Base-by-base conservation (phyloP, 768 basidiomycete species). In the Neoboletus brunneissimus region DNA sequence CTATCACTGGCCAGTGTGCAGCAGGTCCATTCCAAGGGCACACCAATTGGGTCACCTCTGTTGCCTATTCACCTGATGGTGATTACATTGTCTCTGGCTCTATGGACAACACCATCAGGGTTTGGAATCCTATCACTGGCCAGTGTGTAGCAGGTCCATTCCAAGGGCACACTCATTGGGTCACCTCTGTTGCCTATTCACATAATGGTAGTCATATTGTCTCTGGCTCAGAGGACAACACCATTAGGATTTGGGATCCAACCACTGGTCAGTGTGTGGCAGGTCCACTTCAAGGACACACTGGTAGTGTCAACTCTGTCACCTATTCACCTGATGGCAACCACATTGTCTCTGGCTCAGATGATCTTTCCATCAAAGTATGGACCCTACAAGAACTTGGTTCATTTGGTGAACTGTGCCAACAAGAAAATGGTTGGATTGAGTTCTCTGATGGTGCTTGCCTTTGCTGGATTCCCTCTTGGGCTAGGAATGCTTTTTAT, bases 1-100 rank as follows among this genome's bases (percentile, higher is more conserved):
- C 59, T 49, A 31, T 20, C 23, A 55, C 54, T 53, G 35, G 54
- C 46, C 22, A 44, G 25, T 52, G 59, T 57, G 23, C 65, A 23
- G 55, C 54, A 48, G 60, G 48, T 29, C 64, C 62, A 42, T 51
- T 66, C 23, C 20, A n/a, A n/a, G n/a, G n/a, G n/a, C n/a, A n/a
- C n/a, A n/a, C n/a, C n/a, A n/a, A n/a, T n/a, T n/a, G n/a, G n/a
- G n/a, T n/a, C n/a, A n/a, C n/a, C n/a, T n/a, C n/a, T n/a, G n/a
- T n/a, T n/a, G n/a, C n/a, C n/a, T n/a, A n/a, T n/a, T n/a, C n/a
- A n/a, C n/a, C n/a, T n/a, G n/a, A n/a, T n/a, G n/a, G n/a, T n/a
- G n/a, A n/a, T n/a, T n/a, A n/a, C n/a, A n/a, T n/a, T n/a, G n/a
- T n/a, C n/a, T n/a, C n/a, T n/a, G n/a, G n/a, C n/a, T n/a, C n/a